Percentiles rank a stretch among this genome's conserved stretches.
phyloP scores from a whole-genome alignment of 129 eudicot genomes.

The Centella asiatica region DNA sequence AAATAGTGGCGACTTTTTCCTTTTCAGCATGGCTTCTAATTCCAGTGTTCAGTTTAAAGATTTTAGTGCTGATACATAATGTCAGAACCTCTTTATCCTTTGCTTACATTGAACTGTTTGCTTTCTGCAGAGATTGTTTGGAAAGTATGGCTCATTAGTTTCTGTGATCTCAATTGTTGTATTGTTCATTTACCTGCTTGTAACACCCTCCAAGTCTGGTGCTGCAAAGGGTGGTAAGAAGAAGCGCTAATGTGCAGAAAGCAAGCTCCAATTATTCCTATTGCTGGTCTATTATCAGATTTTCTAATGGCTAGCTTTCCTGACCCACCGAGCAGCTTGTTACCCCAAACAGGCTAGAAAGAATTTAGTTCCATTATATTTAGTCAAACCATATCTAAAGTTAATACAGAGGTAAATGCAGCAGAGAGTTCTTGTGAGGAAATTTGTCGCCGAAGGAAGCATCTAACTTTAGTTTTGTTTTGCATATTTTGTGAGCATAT shows the following conservation, averaged over 20 bases:
- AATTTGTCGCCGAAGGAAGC: not conserved
- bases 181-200: conserved; percentile 62
- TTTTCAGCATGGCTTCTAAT: not conserved
- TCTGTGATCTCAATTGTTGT: conserved; percentile 61
- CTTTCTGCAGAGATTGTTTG: conserved; percentile 58
- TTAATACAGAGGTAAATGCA: too few relatives aligned
- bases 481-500: not conserved
- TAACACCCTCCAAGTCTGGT: conserved; percentile 53
- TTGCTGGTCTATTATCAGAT: not conserved
- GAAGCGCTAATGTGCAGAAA: conserved; percentile 38
- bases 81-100: not conserved
- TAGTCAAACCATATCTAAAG: too few relatives aligned
- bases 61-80: not conserved
- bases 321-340: not conserved
- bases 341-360: not conserved
- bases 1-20: not conserved
- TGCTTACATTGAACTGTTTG: not conserved
- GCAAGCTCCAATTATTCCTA: not conserved
- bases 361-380: too few relatives aligned
- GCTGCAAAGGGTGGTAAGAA: conserved; percentile 71
- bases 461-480: not conserved
- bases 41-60: not conserved
- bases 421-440: not conserved
- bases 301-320: not conserved
- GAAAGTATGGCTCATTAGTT: conserved; percentile 60